phyloP scores from a whole-genome alignment of 2,329 filamentous ascomycete species.

The Simplicillium sp. region DNA sequence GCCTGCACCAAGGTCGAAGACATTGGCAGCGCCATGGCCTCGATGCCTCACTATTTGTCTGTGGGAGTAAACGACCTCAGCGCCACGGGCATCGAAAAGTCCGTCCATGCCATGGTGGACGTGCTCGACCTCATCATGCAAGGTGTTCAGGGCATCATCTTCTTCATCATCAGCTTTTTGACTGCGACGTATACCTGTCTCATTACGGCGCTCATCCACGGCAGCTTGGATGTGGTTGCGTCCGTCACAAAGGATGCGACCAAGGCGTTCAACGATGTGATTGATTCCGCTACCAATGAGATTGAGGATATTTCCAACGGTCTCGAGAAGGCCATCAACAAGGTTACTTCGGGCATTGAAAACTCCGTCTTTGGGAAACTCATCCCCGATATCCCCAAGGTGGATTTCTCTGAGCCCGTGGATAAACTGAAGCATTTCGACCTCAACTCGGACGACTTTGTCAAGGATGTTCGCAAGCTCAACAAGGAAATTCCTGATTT shows the following conservation, averaged over 20 bases:
- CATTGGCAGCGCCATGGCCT: slow-evolving; percentile 89
- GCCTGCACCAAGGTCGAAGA: slow-evolving; percentile 90
- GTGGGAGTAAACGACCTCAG: slow-evolving; percentile 80
- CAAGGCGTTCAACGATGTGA: slow-evolving; percentile 36
- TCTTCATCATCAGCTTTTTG: slow-evolving; percentile 89
- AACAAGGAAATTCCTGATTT: slow-evolving; percentile 78
- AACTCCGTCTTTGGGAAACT: slow-evolving; percentile 40
- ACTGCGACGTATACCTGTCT: slow-evolving; percentile 86
- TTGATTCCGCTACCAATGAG: slow-evolving; percentile 45
- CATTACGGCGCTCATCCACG: slow-evolving; percentile 72
- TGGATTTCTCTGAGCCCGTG: slow-evolving; percentile 59
- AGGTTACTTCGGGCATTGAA: slow-evolving; percentile 33
- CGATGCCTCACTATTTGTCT: slow-evolving; percentile 94
- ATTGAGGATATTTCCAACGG: slow-evolving; percentile 49
- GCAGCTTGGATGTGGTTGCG: slow-evolving; percentile 61
- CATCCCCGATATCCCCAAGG: slow-evolving; percentile 30
- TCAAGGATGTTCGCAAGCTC: slow-evolving; percentile 59
- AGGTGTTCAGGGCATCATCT: slow-evolving; percentile 74
- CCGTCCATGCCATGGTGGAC: slow-evolving; percentile 69
- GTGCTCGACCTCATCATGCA: slow-evolving; percentile 73
- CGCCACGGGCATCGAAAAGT: slow-evolving; percentile 68
- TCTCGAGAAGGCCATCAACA: slow-evolving; percentile 37
- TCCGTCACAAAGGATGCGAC: slow-evolving; percentile 43
- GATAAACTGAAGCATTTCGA: slow-evolving; percentile 59
- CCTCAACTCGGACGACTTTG: slow-evolving; percentile 56